Percentiles rank a stretch among this genome's conserved stretches.
phyloP scores from a whole-genome alignment of 73 alveolate species.

The Blepharisma japonicum region DNA sequence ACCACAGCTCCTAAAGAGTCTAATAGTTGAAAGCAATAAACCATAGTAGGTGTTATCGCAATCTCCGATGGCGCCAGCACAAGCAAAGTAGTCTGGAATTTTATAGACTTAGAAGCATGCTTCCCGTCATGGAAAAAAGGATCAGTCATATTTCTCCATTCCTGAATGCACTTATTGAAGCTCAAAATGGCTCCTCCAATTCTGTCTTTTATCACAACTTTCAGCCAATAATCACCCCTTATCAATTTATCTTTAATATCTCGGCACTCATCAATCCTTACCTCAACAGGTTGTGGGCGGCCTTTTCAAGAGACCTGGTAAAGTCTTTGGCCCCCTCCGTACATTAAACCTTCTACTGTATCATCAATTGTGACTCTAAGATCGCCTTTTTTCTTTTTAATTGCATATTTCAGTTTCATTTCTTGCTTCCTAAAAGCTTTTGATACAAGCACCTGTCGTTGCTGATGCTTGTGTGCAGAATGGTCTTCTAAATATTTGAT shows the following conservation, averaged over 20 bases:
- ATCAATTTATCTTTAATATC: slow-evolving; percentile 21
- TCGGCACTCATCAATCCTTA: slow-evolving; percentile 21
- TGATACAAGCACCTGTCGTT: not conserved
- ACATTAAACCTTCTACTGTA: not conserved
- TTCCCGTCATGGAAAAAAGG: not conserved
- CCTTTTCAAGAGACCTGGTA: slow-evolving; percentile 11
- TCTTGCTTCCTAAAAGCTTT: not conserved
- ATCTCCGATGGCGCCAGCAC: not conserved
- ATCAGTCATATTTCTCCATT: slow-evolving; percentile 18
- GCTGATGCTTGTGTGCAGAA: slow-evolving; percentile 24
- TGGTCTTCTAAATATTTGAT: not conserved
- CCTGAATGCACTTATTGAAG: not conserved
- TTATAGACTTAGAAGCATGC: not conserved
- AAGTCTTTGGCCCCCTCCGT: slow-evolving; percentile 14
- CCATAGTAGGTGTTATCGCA: slow-evolving; percentile 12
- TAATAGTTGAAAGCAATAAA: slow-evolving; percentile 16
- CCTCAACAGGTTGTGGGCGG: not conserved
- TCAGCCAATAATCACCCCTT: slow-evolving; percentile 1
- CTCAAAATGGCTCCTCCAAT: slow-evolving; percentile 3
- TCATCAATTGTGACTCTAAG: not conserved
- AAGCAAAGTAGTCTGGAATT: not conserved
- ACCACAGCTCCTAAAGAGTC: slow-evolving; percentile 35
- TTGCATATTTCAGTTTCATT: not conserved
- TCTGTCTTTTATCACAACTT: not conserved
- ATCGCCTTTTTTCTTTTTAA: slow-evolving; percentile 8